These are phyloP conservation scores for Solanum neorickii DNA, from an alignment of 257 asterid genomes.

Conservation along the genomic window DNA sequence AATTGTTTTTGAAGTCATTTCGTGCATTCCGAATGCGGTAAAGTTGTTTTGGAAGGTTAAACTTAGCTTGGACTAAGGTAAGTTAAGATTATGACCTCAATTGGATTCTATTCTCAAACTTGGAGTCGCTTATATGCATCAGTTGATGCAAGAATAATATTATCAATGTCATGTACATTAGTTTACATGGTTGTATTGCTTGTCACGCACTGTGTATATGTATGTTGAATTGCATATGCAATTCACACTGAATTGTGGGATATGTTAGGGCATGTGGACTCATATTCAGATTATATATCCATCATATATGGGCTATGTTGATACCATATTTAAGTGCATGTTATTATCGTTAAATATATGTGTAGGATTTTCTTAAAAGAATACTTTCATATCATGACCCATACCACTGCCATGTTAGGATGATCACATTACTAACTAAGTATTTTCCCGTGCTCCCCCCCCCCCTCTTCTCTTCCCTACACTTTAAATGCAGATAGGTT, in stretches of 20 bases:
- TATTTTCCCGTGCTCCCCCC: background rate
- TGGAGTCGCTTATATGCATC: background rate
- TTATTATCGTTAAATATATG: background rate
- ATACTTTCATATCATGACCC: background rate
- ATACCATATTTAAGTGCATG: background rate
- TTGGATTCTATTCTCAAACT: background rate
- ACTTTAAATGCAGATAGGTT: background rate
- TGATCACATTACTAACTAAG: background rate
- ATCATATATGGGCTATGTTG: background rate
- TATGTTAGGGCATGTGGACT: background rate
- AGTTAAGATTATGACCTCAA: background rate
- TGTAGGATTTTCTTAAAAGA: background rate
- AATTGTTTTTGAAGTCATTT: background rate
- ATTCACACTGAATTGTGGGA: background rate
- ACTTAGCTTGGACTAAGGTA: background rate
- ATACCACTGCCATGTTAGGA: background rate
- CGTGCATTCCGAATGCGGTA: background rate
- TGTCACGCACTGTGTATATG: background rate
- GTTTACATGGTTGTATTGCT: background rate
- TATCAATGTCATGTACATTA: background rate
- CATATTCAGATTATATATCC: background rate
- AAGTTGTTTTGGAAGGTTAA: background rate
- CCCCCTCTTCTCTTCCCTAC: background rate
- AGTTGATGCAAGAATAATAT: background rate
- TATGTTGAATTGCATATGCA: background rate